Conservation (phyloP, 805 yeast species). For the Sungouiozyma ichnusensis region DNA sequence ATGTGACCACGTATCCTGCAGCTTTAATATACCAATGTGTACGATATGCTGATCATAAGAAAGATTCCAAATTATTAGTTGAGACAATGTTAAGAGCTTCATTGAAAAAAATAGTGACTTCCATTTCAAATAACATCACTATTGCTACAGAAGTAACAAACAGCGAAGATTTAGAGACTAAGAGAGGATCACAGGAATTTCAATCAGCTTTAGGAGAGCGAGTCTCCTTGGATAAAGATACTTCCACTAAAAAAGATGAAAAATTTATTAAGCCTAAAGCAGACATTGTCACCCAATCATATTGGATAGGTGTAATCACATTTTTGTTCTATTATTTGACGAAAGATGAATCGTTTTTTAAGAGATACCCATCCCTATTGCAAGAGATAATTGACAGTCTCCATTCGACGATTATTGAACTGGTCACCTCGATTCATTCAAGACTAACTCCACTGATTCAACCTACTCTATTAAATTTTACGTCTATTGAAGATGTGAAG, state of each 20-base stretch:
- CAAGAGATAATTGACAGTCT: constrained; percentile 47
- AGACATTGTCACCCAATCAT: constrained; percentile 63
- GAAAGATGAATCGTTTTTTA: constrained; percentile 51
- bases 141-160: constrained; percentile 2
- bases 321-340: constrained; percentile 67
- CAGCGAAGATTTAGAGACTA: constrained; percentile 26
- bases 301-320: constrained; percentile 79
- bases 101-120: constrained; percentile 49
- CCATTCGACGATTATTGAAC: constrained; percentile 54
- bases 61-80: constrained; percentile 43
- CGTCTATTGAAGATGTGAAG: constrained; percentile 73
- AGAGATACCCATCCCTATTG: constrained; percentile 43
- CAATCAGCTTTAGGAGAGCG: neutral
- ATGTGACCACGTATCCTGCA: constrained; percentile 46
- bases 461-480: constrained; percentile 60
- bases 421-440: constrained; percentile 55
- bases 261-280: constrained; percentile 25
- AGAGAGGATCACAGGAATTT: neutral
- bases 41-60: constrained; percentile 52
- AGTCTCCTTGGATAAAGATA: neutral
- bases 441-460: constrained; percentile 49
- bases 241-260: neutral
- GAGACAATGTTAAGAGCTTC: constrained; percentile 51
- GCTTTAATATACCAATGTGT: constrained; percentile 58
- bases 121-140: constrained; percentile 30